Percentiles rank a stretch among this genome's conserved stretches.
These are phyloP conservation scores for Trichosporon sp. DNA, from an alignment of 1,284 basidiomycete species.

Conservation along the genomic window DNA sequence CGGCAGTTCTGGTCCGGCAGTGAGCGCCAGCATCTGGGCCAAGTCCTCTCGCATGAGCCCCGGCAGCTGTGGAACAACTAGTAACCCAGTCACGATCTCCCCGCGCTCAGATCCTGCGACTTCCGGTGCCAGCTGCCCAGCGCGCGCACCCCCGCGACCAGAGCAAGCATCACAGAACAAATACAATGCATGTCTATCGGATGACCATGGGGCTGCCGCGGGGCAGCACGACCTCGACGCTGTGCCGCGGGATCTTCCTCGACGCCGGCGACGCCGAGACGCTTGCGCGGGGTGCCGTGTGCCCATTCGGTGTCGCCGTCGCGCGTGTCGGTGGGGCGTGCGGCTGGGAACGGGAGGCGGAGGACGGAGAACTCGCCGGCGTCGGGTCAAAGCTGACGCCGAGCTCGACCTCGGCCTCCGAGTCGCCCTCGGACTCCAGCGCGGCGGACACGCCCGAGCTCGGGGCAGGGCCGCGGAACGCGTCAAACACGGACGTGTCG, in stretches of 20 bases:
- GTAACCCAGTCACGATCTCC: too few relatives aligned
- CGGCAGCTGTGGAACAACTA: too few relatives aligned
- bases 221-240: neutral
- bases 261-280: neutral
- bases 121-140: too few relatives aligned
- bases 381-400: neutral
- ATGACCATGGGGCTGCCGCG: neutral
- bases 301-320: neutral
- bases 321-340: too few relatives aligned
- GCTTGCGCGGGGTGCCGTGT: neutral
- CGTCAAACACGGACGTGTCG: neutral
- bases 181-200: neutral
- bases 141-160: too few relatives aligned
- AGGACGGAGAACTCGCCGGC: neutral
- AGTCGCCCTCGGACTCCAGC: neutral
- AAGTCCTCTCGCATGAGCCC: too few relatives aligned
- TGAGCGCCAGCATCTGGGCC: too few relatives aligned
- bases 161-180: neutral
- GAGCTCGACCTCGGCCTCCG: neutral
- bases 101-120: too few relatives aligned
- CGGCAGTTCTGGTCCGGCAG: too few relatives aligned
- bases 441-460: too few relatives aligned
- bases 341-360: neutral
- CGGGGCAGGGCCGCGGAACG: neutral
- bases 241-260: neutral